Percentiles rank a stretch among this genome's conserved stretches.
Evolutionary conservation across 306 rosid genomes (phyloP).

Genomic region (Pueraria montana): DNA sequence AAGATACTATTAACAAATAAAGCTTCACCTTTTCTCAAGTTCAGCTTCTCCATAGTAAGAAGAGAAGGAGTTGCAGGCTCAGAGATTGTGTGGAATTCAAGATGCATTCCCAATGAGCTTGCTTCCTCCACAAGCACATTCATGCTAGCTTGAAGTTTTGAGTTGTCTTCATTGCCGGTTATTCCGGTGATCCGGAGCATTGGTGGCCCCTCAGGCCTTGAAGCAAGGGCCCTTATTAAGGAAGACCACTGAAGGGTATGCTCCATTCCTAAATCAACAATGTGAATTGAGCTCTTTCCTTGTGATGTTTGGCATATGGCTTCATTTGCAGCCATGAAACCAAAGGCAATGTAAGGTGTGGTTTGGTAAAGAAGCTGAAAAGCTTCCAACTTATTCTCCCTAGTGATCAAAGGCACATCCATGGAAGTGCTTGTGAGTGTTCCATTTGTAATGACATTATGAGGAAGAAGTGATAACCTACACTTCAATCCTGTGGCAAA

Average conservation of each 20-base stretch:
- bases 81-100: slow-evolving; percentile 58
- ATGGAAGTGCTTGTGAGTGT: slow-evolving; percentile 44
- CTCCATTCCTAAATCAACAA: slow-evolving; percentile 78
- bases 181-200: slow-evolving; percentile 68
- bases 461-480: slow-evolving; percentile 71
- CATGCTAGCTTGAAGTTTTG: slow-evolving; percentile 61
- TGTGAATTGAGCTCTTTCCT: slow-evolving; percentile 68
- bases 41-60: slow-evolving; percentile 66
- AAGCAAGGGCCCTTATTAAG: slow-evolving; percentile 70
- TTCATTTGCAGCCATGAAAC: slow-evolving; percentile 88
- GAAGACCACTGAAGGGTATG: slow-evolving; percentile 87
- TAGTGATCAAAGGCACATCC: slow-evolving; percentile 55
- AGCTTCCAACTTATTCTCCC: slow-evolving; percentile 73
- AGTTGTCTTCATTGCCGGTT: slow-evolving; percentile 37
- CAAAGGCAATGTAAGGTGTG: slow-evolving; percentile 80
- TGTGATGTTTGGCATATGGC: slow-evolving; percentile 70
- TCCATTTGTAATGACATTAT: slow-evolving; percentile 55
- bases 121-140: slow-evolving; percentile 68
- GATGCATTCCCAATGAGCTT: slow-evolving; percentile 60
- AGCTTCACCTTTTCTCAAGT: slow-evolving; percentile 74
- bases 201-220: slow-evolving; percentile 75
- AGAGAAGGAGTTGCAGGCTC: slow-evolving; percentile 62
- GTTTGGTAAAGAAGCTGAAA: slow-evolving; percentile 78
- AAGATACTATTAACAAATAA: slow-evolving; percentile 68
- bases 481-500: slow-evolving; percentile 73